Evolutionary conservation across 768 basidiomycete genomes (phyloP).

Genomic region (Calocybe cyanea): DNA sequence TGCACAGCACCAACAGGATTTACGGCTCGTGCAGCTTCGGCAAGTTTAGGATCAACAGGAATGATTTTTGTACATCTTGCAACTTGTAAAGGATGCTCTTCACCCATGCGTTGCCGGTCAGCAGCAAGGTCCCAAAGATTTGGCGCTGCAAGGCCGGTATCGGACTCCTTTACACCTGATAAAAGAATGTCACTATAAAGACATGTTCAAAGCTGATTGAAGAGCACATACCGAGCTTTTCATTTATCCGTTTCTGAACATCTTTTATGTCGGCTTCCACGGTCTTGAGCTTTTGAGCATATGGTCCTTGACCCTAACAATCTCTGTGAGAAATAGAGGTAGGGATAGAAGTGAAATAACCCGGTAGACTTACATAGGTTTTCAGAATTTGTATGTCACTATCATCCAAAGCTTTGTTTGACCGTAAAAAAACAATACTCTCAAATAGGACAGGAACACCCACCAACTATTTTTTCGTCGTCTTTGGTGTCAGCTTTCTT

Average conservation of each 20-base stretch:
- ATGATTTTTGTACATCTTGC: conserved; percentile 99
- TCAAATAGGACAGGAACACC: conserved; percentile 22
- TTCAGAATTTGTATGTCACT: conserved; percentile 99
- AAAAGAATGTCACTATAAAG: background rate
- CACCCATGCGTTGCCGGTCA: conserved; percentile 85
- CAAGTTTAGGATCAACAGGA: conserved; percentile 69
- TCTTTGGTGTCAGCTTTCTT: conserved; percentile 85
- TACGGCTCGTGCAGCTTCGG: conserved; percentile 73
- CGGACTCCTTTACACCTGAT: conserved; percentile 92
- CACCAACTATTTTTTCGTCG: conserved; percentile 90
- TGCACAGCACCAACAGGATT: conserved; percentile 75
- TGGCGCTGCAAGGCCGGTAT: conserved; percentile 94
- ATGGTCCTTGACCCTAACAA: conserved; percentile 99
- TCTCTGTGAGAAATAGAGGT: conserved; percentile 3
- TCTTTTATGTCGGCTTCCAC: conserved; percentile 92
- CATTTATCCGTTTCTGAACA: conserved; percentile 95
- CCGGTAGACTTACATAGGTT: conserved; percentile 71
- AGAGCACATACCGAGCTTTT: conserved; percentile 75
- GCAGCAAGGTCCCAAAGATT: conserved; percentile 97
- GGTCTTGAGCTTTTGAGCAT: conserved; percentile 83
- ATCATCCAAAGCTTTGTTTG: conserved; percentile 78
- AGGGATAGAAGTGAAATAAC: background rate
- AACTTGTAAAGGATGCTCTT: conserved; percentile 93
- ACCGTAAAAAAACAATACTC: conserved; percentile 9
- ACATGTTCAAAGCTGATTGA: background rate